phyloP scores from a whole-genome alignment of 805 yeast genomes.

The Sungouiella blattae region DNA sequence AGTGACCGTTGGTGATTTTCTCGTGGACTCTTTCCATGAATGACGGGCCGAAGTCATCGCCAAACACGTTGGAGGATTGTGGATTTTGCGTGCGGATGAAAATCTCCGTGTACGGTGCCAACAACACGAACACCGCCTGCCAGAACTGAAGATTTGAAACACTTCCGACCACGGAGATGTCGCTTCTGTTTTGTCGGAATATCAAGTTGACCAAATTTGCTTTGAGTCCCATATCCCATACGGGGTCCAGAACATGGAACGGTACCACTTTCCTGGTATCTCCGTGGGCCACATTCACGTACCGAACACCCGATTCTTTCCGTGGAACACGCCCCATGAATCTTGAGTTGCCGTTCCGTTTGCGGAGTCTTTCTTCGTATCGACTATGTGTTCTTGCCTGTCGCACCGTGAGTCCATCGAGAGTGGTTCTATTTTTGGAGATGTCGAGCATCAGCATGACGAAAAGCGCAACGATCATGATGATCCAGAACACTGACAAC shows the following conservation, averaged over 20 bases:
- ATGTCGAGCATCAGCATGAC: constrained; percentile 45
- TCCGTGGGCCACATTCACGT: constrained; percentile 38
- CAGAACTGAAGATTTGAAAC: no score
- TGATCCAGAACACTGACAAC: constrained; percentile 40
- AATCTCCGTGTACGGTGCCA: constrained; percentile 13
- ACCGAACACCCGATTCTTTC: constrained; percentile 35
- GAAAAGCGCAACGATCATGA: constrained; percentile 43
- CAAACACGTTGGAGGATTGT: constrained; percentile 5
- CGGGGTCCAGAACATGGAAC: constrained; percentile 25
- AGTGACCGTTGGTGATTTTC: constrained; percentile 7
- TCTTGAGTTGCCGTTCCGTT: not conserved
- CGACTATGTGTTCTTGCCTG: constrained; percentile 29
- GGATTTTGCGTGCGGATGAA: not conserved
- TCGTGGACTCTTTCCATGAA: constrained; percentile 6
- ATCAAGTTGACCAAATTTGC: constrained; percentile 35
- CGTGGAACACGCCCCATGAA: constrained; percentile 9
- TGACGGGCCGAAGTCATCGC: constrained; percentile 10
- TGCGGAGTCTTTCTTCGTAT: constrained; percentile 14
- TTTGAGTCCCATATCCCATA: constrained; percentile 36
- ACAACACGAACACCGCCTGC: constrained; percentile 3
- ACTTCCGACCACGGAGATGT: no score
- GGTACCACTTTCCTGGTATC: constrained; percentile 36
- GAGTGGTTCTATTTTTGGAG: constrained; percentile 47
- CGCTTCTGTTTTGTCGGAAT: no score
- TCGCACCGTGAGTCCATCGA: constrained; percentile 49